phyloP scores from a whole-genome alignment of 1,284 basidiomycete species.

The Agaricales sp. region DNA sequence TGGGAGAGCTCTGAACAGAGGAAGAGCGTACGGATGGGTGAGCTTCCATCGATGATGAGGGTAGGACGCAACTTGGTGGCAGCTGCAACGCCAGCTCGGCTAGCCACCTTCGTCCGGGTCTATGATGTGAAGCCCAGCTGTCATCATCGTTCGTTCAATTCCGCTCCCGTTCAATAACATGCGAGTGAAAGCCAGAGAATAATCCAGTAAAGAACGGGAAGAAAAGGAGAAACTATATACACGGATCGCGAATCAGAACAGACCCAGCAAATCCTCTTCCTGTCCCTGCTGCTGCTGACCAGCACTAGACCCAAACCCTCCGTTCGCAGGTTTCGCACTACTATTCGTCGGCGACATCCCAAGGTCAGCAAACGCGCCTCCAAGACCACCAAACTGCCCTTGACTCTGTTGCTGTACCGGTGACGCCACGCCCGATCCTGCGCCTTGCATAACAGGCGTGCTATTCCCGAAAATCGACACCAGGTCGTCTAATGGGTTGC shows the following conservation, averaged over 20 bases:
- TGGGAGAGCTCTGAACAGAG: constrained; percentile 24
- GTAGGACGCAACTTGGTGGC: too few species aligned
- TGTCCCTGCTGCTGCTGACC: constrained; percentile 20
- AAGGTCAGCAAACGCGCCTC: constrained; percentile 1
- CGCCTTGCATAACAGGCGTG: constrained; percentile 23
- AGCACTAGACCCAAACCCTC: constrained; percentile 12
- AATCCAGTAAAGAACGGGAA: neutral
- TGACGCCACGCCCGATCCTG: neutral
- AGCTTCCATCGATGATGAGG: constrained; percentile 16
- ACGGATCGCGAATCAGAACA: too few species aligned
- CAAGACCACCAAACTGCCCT: constrained; percentile 1
- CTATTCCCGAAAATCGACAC: constrained; percentile 72
- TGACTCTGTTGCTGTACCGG: neutral
- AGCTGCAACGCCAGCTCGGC: too few species aligned
- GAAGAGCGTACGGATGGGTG: constrained; percentile 18
- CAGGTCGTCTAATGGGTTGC: constrained; percentile 84
- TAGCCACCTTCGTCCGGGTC: too few species aligned
- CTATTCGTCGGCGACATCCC: neutral
- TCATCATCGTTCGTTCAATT: too few species aligned
- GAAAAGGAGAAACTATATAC: too few species aligned
- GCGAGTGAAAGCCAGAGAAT: too few species aligned
- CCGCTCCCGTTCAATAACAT: too few species aligned
- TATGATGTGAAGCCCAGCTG: too few species aligned
- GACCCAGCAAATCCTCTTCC: constrained; percentile 35
- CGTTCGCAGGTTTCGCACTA: constrained; percentile 11